Evolutionary conservation across 1,139 yeast species (phyloP).

Genomic region (Pichia sp.): DNA sequence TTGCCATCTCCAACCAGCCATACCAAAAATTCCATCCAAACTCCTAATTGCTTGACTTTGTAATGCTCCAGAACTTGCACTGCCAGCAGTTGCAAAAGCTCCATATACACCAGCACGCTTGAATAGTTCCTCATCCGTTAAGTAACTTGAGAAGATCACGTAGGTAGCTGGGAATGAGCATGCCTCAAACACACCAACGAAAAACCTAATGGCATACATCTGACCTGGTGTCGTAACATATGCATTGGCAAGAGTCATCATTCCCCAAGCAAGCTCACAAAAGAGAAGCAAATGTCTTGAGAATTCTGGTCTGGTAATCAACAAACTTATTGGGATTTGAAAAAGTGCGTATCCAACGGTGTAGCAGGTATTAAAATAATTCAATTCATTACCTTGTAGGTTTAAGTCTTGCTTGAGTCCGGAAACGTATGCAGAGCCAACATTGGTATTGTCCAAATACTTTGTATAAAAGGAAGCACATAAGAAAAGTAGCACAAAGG

Average conservation of each 20-base stretch:
- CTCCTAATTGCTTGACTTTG: background rate
- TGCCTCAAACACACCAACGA: background rate
- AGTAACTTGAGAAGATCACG: background rate
- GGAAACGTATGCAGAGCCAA: background rate
- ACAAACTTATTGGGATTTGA: background rate
- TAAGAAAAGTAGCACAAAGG: background rate
- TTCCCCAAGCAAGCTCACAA: background rate
- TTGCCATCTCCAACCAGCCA: constrained; percentile 1
- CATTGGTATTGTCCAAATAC: background rate
- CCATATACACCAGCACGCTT: background rate
- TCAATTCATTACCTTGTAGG: background rate
- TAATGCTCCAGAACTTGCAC: background rate
- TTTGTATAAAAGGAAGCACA: background rate
- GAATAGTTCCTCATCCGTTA: background rate
- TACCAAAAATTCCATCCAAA: background rate
- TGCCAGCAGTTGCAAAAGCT: background rate
- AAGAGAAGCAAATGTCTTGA: background rate
- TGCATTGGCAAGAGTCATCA: background rate
- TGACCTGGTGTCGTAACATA: background rate
- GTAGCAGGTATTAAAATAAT: background rate
- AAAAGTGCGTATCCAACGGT: background rate
- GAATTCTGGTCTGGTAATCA: background rate
- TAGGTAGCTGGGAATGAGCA: background rate
- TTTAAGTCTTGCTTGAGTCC: background rate
- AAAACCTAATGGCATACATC: background rate